Evolutionary conservation across 805 yeast genomes (phyloP).

Genomic region (Sugiyamaella smithiae): DNA sequence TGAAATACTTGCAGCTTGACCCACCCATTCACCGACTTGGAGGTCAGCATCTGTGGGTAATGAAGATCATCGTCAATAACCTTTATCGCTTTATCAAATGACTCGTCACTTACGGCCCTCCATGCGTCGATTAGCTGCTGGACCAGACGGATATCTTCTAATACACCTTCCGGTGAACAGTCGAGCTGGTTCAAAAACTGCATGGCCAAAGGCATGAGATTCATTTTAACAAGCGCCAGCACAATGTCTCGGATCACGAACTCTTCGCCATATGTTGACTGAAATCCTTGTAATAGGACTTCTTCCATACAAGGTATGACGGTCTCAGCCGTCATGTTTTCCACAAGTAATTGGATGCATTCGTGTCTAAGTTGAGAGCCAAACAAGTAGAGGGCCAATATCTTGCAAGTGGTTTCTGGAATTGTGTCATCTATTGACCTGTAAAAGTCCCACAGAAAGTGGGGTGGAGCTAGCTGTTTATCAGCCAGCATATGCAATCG

Average conservation of each 20-base stretch:
- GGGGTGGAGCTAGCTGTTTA: neutral
- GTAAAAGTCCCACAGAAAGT: neutral
- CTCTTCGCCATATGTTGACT: conserved; percentile 13
- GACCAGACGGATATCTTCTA: neutral
- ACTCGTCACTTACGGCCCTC: neutral
- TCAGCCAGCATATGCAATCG: neutral
- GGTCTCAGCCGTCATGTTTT: conserved; percentile 15
- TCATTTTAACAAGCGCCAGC: conserved; percentile 14
- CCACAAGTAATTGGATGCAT: conserved; percentile 16
- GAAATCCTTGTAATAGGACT: conserved; percentile 12
- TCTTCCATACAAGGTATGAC: neutral
- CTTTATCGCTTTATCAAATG: neutral
- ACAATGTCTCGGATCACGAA: conserved; percentile 21
- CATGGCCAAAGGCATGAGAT: conserved; percentile 21
- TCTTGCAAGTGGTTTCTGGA: conserved; percentile 6
- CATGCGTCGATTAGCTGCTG: neutral
- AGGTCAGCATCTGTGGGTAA: conserved; percentile 14
- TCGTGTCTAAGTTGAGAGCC: conserved; percentile 8
- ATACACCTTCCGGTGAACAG: neutral
- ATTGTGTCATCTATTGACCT: neutral
- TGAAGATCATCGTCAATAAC: neutral
- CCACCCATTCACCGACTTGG: conserved; percentile 8
- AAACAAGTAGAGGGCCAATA: conserved; percentile 11
- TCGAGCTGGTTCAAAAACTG: conserved; percentile 21
- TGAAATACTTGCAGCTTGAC: conserved; percentile 8